Evolutionary conservation across 1,284 basidiomycete genomes (phyloP).

Genomic region (Pseudozyma pruni): DNA sequence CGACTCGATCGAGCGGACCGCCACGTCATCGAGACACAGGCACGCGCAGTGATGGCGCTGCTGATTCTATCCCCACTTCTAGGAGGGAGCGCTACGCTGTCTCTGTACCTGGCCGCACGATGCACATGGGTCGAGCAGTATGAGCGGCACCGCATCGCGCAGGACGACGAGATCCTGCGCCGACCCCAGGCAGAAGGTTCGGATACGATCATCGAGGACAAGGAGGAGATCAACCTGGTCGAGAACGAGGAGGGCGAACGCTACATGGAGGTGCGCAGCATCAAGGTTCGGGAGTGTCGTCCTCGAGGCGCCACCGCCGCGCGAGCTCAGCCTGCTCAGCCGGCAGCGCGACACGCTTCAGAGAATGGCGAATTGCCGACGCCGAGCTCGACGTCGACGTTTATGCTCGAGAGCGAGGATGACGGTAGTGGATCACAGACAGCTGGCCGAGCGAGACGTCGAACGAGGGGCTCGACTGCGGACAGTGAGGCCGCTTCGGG

Average conservation of each 20-base stretch:
- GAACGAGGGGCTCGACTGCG: conserved; percentile 1
- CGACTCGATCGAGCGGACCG: conserved; percentile 18
- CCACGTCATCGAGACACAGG: conserved; percentile 35
- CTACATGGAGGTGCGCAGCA: conserved; percentile 28
- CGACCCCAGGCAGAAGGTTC: conserved; percentile 12
- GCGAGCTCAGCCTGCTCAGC: not conserved
- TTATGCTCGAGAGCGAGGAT: not conserved
- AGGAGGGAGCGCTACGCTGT: conserved; percentile 35
- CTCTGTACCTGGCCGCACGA: conserved; percentile 34
- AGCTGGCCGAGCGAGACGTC: not conserved
- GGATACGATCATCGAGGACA: conserved; percentile 70
- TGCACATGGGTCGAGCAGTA: conserved; percentile 31
- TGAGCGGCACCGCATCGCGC: conserved; percentile 1
- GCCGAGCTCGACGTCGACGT: conserved; percentile 2
- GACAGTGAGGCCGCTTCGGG: conserved; percentile 11
- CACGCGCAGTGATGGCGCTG: conserved; percentile 16
- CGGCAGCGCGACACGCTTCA: not conserved
- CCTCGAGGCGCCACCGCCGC: not conserved
- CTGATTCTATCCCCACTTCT: conserved; percentile 28
- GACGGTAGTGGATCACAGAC: not conserved
- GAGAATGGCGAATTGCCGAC: conserved; percentile 1
- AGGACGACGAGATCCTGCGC: conserved; percentile 7
- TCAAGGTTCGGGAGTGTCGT: conserved; percentile 9
- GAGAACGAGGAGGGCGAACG: conserved; percentile 35
- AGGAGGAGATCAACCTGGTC: conserved; percentile 69